Percentiles rank a stretch among this genome's conserved stretches.
Conservation (phyloP, 495 filamentous ascomycete genomes). For the Mytilinidion resinicola region DNA sequence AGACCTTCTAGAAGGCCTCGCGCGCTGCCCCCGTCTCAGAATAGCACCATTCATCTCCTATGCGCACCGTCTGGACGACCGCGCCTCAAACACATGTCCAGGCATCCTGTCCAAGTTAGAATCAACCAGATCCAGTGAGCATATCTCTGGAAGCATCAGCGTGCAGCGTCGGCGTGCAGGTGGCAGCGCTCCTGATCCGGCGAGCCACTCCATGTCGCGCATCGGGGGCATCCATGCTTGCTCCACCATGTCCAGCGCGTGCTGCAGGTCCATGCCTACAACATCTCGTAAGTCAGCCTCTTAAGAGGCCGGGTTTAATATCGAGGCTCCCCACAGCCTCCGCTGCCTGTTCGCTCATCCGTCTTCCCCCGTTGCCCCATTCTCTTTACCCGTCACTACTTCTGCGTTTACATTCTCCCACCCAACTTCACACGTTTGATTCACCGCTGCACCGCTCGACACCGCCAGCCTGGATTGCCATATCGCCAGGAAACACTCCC, state of each 20-base stretch:
- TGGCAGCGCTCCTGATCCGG: neutral
- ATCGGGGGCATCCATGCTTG: constrained; percentile 17
- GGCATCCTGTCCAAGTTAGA: too few species aligned
- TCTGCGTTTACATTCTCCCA: neutral
- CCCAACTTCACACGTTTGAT: neutral
- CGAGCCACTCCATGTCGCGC: constrained; percentile 14
- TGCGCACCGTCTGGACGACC: too few species aligned
- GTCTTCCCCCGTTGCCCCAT: too few species aligned
- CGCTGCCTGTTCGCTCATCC: neutral
- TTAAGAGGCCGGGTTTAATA: constrained; percentile 1
- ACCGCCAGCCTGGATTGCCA: constrained; percentile 12
- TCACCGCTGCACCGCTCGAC: neutral
- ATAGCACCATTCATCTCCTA: too few species aligned
- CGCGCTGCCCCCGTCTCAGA: too few species aligned
- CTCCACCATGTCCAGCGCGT: constrained; percentile 24
- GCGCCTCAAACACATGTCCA: too few species aligned
- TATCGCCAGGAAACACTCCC: constrained; percentile 7
- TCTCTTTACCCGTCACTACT: neutral
- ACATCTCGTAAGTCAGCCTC: constrained; percentile 14
- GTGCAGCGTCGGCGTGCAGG: neutral
- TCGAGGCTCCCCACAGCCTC: constrained; percentile 13
- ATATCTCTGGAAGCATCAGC: neutral
- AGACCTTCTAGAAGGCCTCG: neutral
- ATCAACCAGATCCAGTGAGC: too few species aligned
- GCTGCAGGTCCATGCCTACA: constrained; percentile 22